phyloP scores from a whole-genome alignment of 2,329 filamentous ascomycete genomes.

The Aspergillus sclerotialis region DNA sequence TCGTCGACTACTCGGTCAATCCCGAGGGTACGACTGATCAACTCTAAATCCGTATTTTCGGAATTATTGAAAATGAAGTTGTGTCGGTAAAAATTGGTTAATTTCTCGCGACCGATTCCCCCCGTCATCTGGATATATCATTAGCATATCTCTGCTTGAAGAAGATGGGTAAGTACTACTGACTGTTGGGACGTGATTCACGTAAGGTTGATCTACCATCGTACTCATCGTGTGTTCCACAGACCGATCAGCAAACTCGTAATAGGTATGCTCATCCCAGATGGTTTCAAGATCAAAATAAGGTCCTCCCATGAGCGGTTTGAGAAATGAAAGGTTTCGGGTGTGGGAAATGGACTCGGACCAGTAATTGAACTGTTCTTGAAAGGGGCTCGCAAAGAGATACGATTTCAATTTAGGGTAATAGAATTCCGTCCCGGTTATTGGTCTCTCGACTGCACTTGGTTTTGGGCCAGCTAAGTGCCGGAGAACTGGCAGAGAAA shows the following conservation, averaged over 20 bases:
- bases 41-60: constrained; percentile 55
- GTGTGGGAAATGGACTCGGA: constrained; percentile 57
- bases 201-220: constrained; percentile 69
- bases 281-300: constrained; percentile 65
- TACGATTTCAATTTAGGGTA: constrained; percentile 38
- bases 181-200: constrained; percentile 65
- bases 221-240: constrained; percentile 66
- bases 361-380: constrained; percentile 42
- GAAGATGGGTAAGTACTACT: too few relatives aligned
- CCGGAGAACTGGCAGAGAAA: too few relatives aligned
- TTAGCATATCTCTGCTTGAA: too few relatives aligned
- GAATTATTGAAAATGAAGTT: constrained; percentile 69
- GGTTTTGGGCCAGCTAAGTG: too few relatives aligned
- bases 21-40: constrained; percentile 62
- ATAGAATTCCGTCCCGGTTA: constrained; percentile 29
- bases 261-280: constrained; percentile 68
- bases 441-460: too few relatives aligned
- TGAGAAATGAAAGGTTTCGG: constrained; percentile 57
- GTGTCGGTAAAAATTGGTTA: constrained; percentile 60
- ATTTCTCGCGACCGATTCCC: constrained; percentile 55
- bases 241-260: constrained; percentile 59
- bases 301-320: constrained; percentile 54
- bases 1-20: constrained; percentile 64
- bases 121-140: constrained; percentile 50
- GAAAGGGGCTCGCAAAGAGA: constrained; percentile 42